A percentile compares a stretch with the other conserved stretches of the same genome.
These are phyloP conservation scores for Fusarium sp. DNA, from an alignment of 2,329 filamentous ascomycete species.

Conservation along the genomic window DNA sequence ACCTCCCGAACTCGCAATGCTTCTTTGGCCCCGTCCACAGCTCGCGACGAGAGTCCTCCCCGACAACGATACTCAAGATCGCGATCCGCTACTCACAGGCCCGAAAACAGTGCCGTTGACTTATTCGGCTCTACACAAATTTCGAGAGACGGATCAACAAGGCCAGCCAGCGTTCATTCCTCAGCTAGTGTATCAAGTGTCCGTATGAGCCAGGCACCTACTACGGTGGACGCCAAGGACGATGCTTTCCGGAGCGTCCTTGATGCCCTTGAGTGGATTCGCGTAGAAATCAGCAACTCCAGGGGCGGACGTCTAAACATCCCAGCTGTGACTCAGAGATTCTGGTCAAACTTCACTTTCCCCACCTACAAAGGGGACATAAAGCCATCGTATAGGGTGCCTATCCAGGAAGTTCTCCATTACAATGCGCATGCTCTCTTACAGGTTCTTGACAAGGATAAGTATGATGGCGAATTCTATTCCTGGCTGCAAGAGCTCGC, in stretches of 20 bases:
- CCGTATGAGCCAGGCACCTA: background rate
- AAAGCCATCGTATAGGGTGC: constrained; percentile 52
- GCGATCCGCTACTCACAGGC: constrained; percentile 22
- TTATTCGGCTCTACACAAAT: background rate
- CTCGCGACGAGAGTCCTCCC: constrained; percentile 13
- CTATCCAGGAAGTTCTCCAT: constrained; percentile 53
- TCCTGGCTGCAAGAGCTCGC: constrained; percentile 47
- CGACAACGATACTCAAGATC: constrained; percentile 28
- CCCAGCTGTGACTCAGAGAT: constrained; percentile 37
- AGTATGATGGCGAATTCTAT: constrained; percentile 47
- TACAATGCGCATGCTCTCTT: constrained; percentile 57
- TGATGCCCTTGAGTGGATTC: constrained; percentile 38
- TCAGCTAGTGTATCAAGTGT: constrained; percentile 1
- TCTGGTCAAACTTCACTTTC: constrained; percentile 48
- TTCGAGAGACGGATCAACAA: constrained; percentile 3
- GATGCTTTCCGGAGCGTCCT: constrained; percentile 43
- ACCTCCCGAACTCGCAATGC: constrained; percentile 37
- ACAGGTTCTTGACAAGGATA: constrained; percentile 44
- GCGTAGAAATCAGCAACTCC: constrained; percentile 14
- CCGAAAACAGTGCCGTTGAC: background rate
- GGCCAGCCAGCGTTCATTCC: constrained; percentile 6
- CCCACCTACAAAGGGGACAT: constrained; percentile 41
- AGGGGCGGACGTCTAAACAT: constrained; percentile 39
- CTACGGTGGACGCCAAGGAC: background rate
- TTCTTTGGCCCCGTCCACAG: constrained; percentile 20